Conservation (phyloP, 805 yeast species). For the Yarrowia sp. region DNA sequence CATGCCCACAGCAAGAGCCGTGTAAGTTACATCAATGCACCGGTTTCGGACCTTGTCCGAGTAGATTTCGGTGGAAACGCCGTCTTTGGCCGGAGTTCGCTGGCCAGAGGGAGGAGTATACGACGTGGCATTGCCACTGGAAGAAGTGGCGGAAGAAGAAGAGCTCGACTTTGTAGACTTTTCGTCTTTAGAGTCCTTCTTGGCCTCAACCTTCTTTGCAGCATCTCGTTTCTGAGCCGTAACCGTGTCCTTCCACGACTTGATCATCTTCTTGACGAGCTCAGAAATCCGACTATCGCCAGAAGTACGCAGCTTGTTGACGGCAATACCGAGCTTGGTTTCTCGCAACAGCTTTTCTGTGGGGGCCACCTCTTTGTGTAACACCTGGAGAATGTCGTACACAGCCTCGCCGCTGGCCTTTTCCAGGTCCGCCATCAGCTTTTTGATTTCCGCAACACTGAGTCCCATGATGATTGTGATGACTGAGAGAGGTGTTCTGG, state of each 20-base stretch:
- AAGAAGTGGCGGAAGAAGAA: not conserved
- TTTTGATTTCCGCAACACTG: conserved; percentile 61
- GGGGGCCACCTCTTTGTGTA: conserved; percentile 73
- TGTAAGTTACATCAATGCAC: conserved; percentile 77
- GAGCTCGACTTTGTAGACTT: conserved; percentile 25
- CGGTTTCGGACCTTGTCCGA: conserved; percentile 79
- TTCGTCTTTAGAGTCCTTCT: conserved; percentile 9
- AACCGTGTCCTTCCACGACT: conserved; percentile 87
- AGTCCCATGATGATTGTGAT: conserved; percentile 1
- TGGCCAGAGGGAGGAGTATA: conserved; percentile 49
- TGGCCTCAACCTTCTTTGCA: conserved; percentile 27
- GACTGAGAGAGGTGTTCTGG: no score
- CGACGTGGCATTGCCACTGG: conserved; percentile 29
- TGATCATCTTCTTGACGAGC: conserved; percentile 77
- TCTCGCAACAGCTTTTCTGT: conserved; percentile 83
- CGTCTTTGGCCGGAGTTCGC: conserved; percentile 80
- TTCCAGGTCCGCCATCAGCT: conserved; percentile 68
- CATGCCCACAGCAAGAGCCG: conserved; percentile 83
- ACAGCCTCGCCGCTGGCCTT: conserved; percentile 62
- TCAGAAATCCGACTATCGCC: conserved; percentile 55
- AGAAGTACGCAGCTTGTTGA: conserved; percentile 79
- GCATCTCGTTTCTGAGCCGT: conserved; percentile 40
- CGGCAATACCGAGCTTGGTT: conserved; percentile 96
- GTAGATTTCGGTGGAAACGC: conserved; percentile 64
- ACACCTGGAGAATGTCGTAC: conserved; percentile 58